Conservation (phyloP, 1,284 basidiomycete genomes). For the Ustilago sp. region DNA sequence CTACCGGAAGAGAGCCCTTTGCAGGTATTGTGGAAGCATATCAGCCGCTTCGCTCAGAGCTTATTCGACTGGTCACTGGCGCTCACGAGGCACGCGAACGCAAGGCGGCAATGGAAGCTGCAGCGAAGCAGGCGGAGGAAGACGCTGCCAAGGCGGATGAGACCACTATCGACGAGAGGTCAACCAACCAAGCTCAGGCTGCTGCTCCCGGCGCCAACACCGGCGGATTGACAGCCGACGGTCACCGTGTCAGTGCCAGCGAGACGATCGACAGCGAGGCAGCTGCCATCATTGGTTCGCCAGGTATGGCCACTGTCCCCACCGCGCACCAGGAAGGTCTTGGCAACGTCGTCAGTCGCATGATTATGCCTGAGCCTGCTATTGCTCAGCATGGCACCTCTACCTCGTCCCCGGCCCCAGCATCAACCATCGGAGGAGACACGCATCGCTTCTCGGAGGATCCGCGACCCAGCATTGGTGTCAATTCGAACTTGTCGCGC, state of each 20-base stretch:
- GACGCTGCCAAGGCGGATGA: slow-evolving; percentile 43
- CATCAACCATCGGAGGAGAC: slow-evolving; percentile 13
- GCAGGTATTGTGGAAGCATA: slow-evolving; percentile 31
- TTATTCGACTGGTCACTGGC: slow-evolving; percentile 26
- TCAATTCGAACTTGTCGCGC: slow-evolving; percentile 26
- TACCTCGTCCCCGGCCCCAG: slow-evolving; percentile 9
- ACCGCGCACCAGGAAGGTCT: slow-evolving; percentile 41
- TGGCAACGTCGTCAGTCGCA: slow-evolving; percentile 40
- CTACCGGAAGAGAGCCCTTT: slow-evolving; percentile 24
- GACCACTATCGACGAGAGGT: slow-evolving; percentile 47
- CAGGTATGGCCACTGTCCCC: slow-evolving; percentile 23
- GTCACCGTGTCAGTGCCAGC: slow-evolving; percentile 33
- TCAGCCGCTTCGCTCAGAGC: slow-evolving; percentile 44
- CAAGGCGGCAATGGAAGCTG: slow-evolving; percentile 37
- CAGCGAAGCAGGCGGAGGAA: slow-evolving; percentile 45
- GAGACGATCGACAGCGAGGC: slow-evolving; percentile 52
- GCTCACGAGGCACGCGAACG: slow-evolving; percentile 44
- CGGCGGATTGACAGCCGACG: slow-evolving; percentile 14
- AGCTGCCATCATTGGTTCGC: slow-evolving; percentile 33
- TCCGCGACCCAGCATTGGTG: slow-evolving; percentile 33
- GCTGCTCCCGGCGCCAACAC: neutral
- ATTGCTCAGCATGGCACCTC: slow-evolving; percentile 13
- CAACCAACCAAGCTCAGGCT: slow-evolving; percentile 23
- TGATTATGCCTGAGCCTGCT: slow-evolving; percentile 36
- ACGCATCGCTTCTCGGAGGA: slow-evolving; percentile 12